Conservation (phyloP, 2,329 filamentous ascomycete genomes). For the Pseudogymnoascus sp. region DNA sequence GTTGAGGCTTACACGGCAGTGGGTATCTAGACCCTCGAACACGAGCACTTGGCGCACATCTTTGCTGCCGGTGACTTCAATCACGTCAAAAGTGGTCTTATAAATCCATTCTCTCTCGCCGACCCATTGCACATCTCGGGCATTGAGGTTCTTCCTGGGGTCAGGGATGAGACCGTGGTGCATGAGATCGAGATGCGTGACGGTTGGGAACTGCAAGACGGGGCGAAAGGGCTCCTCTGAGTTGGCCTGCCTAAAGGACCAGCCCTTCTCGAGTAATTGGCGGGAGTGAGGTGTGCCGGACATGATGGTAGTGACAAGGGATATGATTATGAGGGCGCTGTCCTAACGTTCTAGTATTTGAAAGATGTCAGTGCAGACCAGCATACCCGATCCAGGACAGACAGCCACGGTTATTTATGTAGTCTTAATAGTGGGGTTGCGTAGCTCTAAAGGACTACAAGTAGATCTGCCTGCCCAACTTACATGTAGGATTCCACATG, state of each 20-base stretch:
- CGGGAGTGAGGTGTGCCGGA: too few species aligned
- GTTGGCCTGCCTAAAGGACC: slow-evolving; percentile 3
- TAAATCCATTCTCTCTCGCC: slow-evolving; percentile 42
- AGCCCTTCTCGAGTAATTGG: neutral
- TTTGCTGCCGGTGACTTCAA: slow-evolving; percentile 15
- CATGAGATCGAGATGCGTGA: slow-evolving; percentile 9
- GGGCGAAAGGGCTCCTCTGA: neutral
- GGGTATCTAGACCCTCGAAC: slow-evolving; percentile 59
- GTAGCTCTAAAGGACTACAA: too few species aligned
- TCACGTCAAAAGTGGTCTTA: slow-evolving; percentile 8
- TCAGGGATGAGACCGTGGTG: slow-evolving; percentile 33
- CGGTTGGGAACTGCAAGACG: slow-evolving; percentile 8
- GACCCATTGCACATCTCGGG: slow-evolving; percentile 42
- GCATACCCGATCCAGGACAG: too few species aligned
- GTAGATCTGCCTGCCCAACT: too few species aligned
- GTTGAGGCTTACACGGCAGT: slow-evolving; percentile 51
- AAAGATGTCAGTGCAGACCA: too few species aligned
- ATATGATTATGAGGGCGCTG: too few species aligned
- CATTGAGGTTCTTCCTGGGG: slow-evolving; percentile 43
- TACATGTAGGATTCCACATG: too few species aligned
- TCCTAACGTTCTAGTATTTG: too few species aligned
- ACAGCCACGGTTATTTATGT: too few species aligned
- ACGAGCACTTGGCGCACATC: slow-evolving; percentile 41
- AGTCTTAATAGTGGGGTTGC: too few species aligned
- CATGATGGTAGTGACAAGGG: too few species aligned